Conservation (phyloP, 176 grass and related monocot genomes). For the Phyllostachys edulis region DNA sequence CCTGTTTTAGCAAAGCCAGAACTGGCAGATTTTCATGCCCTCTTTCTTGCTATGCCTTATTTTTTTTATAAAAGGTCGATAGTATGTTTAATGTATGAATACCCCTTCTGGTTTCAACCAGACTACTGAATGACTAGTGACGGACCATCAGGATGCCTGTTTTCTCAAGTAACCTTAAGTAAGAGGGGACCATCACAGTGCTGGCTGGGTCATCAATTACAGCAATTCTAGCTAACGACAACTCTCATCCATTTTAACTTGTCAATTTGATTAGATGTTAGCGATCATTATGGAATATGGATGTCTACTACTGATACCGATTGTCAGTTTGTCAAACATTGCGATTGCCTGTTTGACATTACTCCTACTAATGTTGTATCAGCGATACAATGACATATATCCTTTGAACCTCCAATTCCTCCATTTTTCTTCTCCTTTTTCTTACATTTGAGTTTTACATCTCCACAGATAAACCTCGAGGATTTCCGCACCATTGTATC, state of each 20-base stretch:
- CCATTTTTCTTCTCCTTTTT: neutral
- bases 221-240: neutral
- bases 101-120: neutral
- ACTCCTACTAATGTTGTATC: neutral
- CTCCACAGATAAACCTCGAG: constrained; percentile 71
- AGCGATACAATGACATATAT: neutral
- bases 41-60: neutral
- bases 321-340: neutral
- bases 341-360: neutral
- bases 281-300: neutral
- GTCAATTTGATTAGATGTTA: neutral
- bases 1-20: neutral
- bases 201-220: neutral
- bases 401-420: neutral
- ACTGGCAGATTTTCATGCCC: neutral
- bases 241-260: neutral
- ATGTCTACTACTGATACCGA: neutral
- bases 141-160: neutral
- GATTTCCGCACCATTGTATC: constrained; percentile 74
- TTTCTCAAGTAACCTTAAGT: neutral
- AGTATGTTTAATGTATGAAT: neutral
- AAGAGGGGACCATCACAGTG: neutral
- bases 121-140: constrained; percentile 14
- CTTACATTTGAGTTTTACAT: neutral
- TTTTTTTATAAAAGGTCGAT: neutral